Evolutionary conservation across 208 protist genomes (phyloP).

Genomic region (Strigomonas galati): DNA sequence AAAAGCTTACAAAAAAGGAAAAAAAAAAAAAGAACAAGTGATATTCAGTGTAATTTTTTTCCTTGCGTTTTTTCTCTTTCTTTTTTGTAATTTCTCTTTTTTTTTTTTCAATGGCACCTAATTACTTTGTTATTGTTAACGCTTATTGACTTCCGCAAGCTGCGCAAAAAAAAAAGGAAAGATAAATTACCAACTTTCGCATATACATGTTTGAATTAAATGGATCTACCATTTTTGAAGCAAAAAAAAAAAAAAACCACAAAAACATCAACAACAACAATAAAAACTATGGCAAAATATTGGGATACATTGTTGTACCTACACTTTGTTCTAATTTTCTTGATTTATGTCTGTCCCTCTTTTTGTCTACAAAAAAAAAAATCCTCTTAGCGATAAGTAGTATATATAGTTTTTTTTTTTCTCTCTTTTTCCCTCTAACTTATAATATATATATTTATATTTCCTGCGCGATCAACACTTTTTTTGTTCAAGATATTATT

Average conservation of each 20-base stretch:
- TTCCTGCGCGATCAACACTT: too few species aligned
- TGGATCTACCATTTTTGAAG: not conserved
- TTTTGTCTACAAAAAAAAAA: not conserved
- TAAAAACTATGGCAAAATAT: not conserved
- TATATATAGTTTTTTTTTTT: conserved; percentile 5
- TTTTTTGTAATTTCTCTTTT: not conserved
- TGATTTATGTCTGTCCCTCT: conserved; percentile 8
- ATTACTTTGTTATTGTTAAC: not conserved
- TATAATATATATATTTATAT: not conserved
- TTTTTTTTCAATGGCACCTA: not conserved
- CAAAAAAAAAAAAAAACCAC: not conserved
- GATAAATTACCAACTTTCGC: not conserved
- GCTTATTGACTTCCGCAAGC: not conserved
- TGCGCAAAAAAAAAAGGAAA: conserved; percentile 6
- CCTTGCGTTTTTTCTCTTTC: not conserved
- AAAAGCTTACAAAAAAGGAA: conserved; percentile 1
- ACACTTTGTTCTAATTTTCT: conserved; percentile 11
- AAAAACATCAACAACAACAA: not conserved
- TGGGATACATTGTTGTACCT: conserved; percentile 7
- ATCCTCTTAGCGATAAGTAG: too few species aligned
- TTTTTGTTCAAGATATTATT: too few species aligned
- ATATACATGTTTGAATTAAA: too few species aligned
- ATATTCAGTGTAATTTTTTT: not conserved
- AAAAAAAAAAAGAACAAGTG: conserved; percentile 12
- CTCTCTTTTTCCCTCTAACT: not conserved